phyloP scores from a whole-genome alignment of 2,329 filamentous ascomycete species.

The Colletotrichum sp. region DNA sequence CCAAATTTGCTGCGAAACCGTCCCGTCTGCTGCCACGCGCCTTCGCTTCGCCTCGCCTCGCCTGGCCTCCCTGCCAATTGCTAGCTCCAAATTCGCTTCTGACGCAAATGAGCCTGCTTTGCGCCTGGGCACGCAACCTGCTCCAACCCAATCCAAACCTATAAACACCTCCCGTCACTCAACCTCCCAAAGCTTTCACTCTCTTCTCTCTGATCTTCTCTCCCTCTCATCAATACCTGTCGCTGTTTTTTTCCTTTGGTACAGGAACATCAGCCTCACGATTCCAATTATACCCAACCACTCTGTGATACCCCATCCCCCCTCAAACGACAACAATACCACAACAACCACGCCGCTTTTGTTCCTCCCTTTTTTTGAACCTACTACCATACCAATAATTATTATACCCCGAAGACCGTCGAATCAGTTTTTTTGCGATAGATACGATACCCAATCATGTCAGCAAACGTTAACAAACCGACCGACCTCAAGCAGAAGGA shows the following conservation, averaged over 20 bases:
- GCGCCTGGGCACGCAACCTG: not conserved
- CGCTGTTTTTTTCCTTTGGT: not conserved
- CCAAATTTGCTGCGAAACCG: not conserved
- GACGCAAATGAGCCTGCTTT: not conserved
- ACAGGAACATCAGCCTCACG: slow-evolving; percentile 12
- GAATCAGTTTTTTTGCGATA: not conserved
- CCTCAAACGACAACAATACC: not conserved
- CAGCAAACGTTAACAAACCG: slow-evolving; percentile 71
- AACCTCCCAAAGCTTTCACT: too few relatives aligned
- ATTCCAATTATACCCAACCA: slow-evolving; percentile 17
- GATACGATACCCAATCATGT: slow-evolving; percentile 29
- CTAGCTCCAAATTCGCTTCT: slow-evolving; percentile 2
- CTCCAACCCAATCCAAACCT: not conserved
- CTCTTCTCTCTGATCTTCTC: not conserved
- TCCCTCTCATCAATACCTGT: slow-evolving; percentile 12
- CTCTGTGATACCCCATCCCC: slow-evolving; percentile 14
- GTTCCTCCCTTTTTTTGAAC: not conserved
- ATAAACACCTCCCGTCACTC: slow-evolving; percentile 14
- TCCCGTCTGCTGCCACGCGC: not conserved
- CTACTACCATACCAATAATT: not conserved
- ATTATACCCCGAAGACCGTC: not conserved
- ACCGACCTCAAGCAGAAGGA: slow-evolving; percentile 79
- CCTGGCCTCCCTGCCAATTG: slow-evolving; percentile 4
- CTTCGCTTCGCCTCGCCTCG: not conserved
- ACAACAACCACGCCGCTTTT: not conserved